phyloP scores from a whole-genome alignment of 2,329 filamentous ascomycete species.

The Apiospora kogelbergensis region DNA sequence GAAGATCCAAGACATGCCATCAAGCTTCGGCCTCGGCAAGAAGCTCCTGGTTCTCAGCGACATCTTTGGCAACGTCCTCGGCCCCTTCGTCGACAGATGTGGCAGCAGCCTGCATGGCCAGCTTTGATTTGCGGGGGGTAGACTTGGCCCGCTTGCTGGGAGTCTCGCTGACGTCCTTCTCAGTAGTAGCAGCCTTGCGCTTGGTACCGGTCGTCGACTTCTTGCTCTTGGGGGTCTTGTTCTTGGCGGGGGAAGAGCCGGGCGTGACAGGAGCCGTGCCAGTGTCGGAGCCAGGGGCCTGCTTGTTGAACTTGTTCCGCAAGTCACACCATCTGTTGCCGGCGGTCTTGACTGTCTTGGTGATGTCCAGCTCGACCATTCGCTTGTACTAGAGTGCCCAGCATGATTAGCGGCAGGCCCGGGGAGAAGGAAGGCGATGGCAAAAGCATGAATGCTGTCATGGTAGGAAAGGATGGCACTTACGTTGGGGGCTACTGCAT shows the following conservation, averaged over 20 bases:
- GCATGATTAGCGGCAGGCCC: neutral
- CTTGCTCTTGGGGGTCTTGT: neutral
- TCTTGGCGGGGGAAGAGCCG: neutral
- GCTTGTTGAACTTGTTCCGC: neutral
- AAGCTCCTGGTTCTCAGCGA: neutral
- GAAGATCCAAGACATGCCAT: neutral
- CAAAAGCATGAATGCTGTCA: neutral
- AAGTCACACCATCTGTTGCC: neutral
- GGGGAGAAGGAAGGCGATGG: neutral
- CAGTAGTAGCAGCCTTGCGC: neutral
- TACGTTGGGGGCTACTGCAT: no score
- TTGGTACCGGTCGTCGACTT: neutral
- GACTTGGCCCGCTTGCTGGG: neutral
- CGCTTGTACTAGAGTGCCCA: neutral
- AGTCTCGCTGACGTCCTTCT: neutral
- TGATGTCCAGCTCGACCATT: neutral
- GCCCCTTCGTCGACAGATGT: no score
- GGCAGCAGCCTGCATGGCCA: neutral
- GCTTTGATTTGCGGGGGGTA: neutral
- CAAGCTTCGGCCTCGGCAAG: no score
- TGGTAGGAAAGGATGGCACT: no score
- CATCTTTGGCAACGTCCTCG: no score
- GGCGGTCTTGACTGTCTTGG: neutral
- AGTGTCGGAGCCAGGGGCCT: no score
- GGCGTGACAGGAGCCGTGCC: neutral